Evolutionary conservation across 1,284 basidiomycete genomes (phyloP).

Genomic region (Fereydounia khargensis): DNA sequence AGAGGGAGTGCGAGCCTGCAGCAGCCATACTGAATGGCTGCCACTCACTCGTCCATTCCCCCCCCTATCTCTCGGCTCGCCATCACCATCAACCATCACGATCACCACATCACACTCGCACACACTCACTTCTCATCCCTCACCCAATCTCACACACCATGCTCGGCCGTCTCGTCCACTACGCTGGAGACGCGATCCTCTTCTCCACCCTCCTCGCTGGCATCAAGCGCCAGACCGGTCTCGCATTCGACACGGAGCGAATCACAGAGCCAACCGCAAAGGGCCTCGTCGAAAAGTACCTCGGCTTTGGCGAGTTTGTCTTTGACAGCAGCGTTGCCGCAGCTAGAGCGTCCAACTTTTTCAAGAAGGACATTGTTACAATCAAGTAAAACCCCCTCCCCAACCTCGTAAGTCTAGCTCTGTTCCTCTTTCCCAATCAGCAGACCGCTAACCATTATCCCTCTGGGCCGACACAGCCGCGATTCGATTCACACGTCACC

Average conservation of each 20-base stretch:
- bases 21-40: no score
- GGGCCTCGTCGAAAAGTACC: conserved; percentile 74
- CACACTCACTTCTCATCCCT: neutral
- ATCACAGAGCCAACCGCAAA: conserved; percentile 67
- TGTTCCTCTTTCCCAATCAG: no score
- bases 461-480: no score
- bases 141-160: conserved; percentile 8
- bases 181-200: conserved; percentile 78
- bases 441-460: no score
- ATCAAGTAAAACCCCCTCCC: neutral
- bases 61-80: no score
- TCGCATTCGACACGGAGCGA: conserved; percentile 34
- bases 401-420: no score
- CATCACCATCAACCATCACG: no score
- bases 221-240: conserved; percentile 70
- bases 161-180: conserved; percentile 75
- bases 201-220: conserved; percentile 87
- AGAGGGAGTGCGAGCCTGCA: no score
- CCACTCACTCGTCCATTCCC: no score
- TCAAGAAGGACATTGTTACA: conserved; percentile 20
- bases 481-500: no score
- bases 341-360: conserved; percentile 33
- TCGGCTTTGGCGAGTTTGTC: conserved; percentile 81
- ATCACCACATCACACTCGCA: neutral
- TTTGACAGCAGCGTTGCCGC: conserved; percentile 63